These are phyloP conservation scores for Wickerhamiella cacticola DNA, from an alignment of 805 yeast species.

Conservation along the genomic window DNA sequence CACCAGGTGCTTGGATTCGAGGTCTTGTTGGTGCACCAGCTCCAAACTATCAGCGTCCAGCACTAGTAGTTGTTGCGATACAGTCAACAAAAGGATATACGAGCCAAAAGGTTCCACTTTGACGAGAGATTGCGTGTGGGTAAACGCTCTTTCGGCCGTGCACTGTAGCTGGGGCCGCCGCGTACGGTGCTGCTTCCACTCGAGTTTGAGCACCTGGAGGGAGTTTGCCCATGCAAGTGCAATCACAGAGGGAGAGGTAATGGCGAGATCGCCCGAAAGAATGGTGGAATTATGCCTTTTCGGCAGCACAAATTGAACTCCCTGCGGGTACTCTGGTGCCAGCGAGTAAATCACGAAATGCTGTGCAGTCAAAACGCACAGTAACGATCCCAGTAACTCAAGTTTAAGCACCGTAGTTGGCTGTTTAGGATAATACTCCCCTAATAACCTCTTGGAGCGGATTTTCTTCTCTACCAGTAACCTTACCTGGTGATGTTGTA, in stretches of 20 bases:
- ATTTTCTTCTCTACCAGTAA: slow-evolving; percentile 42
- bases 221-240: slow-evolving; percentile 62
- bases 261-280: slow-evolving; percentile 38
- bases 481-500: slow-evolving; percentile 52
- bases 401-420: slow-evolving; percentile 5
- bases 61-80: slow-evolving; percentile 36
- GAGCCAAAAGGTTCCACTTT: slow-evolving; percentile 41
- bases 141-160: slow-evolving; percentile 34
- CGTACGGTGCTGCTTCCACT: not conserved
- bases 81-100: slow-evolving; percentile 34
- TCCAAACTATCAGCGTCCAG: slow-evolving; percentile 33
- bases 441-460: slow-evolving; percentile 41
- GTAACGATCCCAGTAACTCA: not conserved
- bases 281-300: slow-evolving; percentile 20
- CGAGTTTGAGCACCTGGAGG: slow-evolving; percentile 43
- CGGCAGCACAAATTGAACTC: slow-evolving; percentile 14
- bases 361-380: slow-evolving; percentile 1
- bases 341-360: not conserved
- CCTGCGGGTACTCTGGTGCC: not conserved
- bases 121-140: slow-evolving; percentile 39
- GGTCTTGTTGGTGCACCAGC: slow-evolving; percentile 30
- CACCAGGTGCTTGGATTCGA: slow-evolving; percentile 33
- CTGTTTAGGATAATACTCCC: slow-evolving; percentile 29
- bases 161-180: slow-evolving; percentile 27
- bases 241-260: slow-evolving; percentile 36